phyloP scores from a whole-genome alignment of 805 yeast genomes.

The Clavispora fructus region DNA sequence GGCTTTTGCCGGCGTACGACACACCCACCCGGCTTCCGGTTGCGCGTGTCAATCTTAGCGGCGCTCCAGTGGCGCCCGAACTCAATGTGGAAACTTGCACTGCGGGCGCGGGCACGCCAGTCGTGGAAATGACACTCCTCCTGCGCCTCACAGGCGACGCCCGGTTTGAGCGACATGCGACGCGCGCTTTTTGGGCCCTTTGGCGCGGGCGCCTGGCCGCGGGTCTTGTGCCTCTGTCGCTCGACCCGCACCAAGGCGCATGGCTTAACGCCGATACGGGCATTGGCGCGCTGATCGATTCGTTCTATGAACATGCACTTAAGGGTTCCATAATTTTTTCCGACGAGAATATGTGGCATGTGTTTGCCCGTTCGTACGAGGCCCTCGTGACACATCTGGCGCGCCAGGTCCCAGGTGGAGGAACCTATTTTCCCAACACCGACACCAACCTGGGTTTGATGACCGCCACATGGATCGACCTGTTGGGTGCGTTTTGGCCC shows the following conservation, averaged over 20 bases:
- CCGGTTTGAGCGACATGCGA: slow-evolving; percentile 58
- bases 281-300: slow-evolving; percentile 87
- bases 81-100: slow-evolving; percentile 68
- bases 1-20: slow-evolving; percentile 66
- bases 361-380: slow-evolving; percentile 44
- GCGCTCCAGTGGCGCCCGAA: slow-evolving; percentile 45
- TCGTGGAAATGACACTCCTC: slow-evolving; percentile 73
- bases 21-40: slow-evolving; percentile 63
- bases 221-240: slow-evolving; percentile 72
- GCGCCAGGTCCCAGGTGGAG: slow-evolving; percentile 5
- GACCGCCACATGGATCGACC: slow-evolving; percentile 70
- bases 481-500: slow-evolving; percentile 83
- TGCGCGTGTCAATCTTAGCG: slow-evolving; percentile 68
- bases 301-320: slow-evolving; percentile 83
- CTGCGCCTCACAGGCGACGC: slow-evolving; percentile 72
- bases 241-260: slow-evolving; percentile 51
- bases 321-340: slow-evolving; percentile 67
- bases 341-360: slow-evolving; percentile 60
- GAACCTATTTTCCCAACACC: slow-evolving; percentile 52
- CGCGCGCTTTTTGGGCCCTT: slow-evolving; percentile 57
- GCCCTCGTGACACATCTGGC: slow-evolving; percentile 47
- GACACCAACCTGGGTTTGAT: slow-evolving; percentile 47
- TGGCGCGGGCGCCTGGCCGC: slow-evolving; percentile 64
- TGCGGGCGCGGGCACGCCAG: slow-evolving; percentile 82
- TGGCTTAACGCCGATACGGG: slow-evolving; percentile 67